Base-by-base conservation (phyloP, 2,329 filamentous ascomycete genomes). In the Calonectria fujianensis region DNA sequence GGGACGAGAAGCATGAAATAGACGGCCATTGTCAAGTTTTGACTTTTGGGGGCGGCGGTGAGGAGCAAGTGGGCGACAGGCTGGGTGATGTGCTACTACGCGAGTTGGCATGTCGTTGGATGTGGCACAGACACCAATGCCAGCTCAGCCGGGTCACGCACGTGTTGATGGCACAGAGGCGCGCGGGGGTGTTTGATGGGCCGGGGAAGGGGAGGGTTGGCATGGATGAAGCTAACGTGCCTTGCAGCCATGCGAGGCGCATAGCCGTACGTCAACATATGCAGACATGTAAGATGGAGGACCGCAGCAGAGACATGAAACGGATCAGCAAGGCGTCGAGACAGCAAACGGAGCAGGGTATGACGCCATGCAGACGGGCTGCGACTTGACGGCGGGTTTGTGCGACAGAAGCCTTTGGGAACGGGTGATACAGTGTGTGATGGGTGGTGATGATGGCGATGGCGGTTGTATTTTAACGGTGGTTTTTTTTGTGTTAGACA, bases 1-100 rank as follows among this genome's bases (percentile, higher is more conserved):
- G 50, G 73, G 79, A 50, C 74, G 79, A 79, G 75, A 50, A 70
- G 66, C 51, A 78, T 75, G 14, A 74, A 76, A 77, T 70, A 75
- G 67, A 75, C 50, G 70, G 70, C 61, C 54, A 76, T 65, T 27
- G 54, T 54, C n/a, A 37, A 39, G 32, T 16, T 39, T 68, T 61
- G 52, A 54, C n/a, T 29, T 31, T 59, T 59, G 39, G 48, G 18
- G 51, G 50, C 39, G 32, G 66, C 71, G 66, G 71, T 73, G 71
- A 73, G 27, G 50, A 48, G n/a, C 45, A 8, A 20, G 50, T 66
- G 51, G 31, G 67, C 50, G 59, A 61, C 31, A 66, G 66, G 48
- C 18, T 48, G 27, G 29, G n/a, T 39, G 11, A n/a, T 29, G 71
- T 73, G 65, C 45, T 24, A 64, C 64, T 32, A 52, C 11, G 27